Conservation (phyloP, 257 asterid species). For the Salvia rosmarinus region DNA sequence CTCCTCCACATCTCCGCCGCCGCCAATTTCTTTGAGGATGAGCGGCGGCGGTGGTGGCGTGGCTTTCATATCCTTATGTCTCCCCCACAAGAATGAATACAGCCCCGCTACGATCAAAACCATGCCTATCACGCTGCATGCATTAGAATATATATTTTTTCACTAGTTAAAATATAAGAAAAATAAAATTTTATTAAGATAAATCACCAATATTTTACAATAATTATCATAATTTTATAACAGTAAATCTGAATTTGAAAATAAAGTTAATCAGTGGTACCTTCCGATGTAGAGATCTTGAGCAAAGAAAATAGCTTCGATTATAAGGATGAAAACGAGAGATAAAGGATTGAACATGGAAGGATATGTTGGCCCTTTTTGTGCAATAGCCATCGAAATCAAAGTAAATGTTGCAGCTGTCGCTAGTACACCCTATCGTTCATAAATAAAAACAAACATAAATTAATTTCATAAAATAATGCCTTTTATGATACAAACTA, state of each 20-base stretch:
- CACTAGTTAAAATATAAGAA: no score
- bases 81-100: constrained; percentile 61
- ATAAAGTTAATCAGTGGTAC: constrained; percentile 34
- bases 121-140: constrained; percentile 64
- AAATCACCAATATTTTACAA: no score
- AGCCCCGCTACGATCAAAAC: constrained; percentile 52
- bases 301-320: constrained; percentile 52
- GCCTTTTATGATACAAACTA: no score
- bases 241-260: no score
- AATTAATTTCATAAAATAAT: no score
- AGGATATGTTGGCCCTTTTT: constrained; percentile 70
- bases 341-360: constrained; percentile 74
- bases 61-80: constrained; percentile 36
- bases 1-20: not conserved
- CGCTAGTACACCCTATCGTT: constrained; percentile 61
- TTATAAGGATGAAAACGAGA: constrained; percentile 45
- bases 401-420: constrained; percentile 56
- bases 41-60: not conserved
- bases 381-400: constrained; percentile 51
- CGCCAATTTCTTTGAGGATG: not conserved
- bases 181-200: no score
- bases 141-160: not conserved
- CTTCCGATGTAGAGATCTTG: constrained; percentile 48
- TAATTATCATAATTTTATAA: no score
- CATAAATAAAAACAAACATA: no score